These are phyloP conservation scores for Litchi chinensis DNA, from an alignment of 345 rosid genomes.

Conservation along the genomic window DNA sequence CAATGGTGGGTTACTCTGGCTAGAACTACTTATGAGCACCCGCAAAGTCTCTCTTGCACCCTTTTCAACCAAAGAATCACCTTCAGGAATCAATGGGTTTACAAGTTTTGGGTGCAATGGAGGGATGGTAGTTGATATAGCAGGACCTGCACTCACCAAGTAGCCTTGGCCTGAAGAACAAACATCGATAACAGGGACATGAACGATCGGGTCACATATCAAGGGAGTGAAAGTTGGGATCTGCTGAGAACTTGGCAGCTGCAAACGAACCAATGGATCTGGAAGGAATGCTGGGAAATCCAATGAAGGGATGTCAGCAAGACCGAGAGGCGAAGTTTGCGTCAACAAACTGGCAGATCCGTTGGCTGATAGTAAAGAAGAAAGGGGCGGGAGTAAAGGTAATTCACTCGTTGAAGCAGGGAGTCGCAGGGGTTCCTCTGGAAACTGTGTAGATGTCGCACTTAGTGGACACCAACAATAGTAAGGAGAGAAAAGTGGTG, in stretches of 20 bases:
- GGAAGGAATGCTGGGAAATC: constrained; percentile 58
- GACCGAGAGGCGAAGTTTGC: constrained; percentile 52
- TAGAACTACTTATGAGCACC: constrained; percentile 71
- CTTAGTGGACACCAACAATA: constrained; percentile 92
- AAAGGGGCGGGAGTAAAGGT: constrained; percentile 63
- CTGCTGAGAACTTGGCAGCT: constrained; percentile 58
- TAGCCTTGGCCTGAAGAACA: constrained; percentile 96
- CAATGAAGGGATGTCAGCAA: constrained; percentile 55
- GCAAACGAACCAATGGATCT: constrained; percentile 61
- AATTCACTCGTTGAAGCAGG: constrained; percentile 48
- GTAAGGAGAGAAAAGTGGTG: constrained; percentile 73
- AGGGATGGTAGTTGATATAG: constrained; percentile 60
- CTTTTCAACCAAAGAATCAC: constrained; percentile 69
- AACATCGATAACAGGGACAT: constrained; percentile 82
- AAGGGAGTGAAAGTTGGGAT: constrained; percentile 79
- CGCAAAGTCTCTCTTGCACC: constrained; percentile 95
- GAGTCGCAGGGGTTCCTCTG: constrained; percentile 38
- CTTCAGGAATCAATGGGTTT: constrained; percentile 57
- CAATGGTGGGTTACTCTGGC: constrained; percentile 50
- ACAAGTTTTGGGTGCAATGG: constrained; percentile 60
- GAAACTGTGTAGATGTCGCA: constrained; percentile 45
- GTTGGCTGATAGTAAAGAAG: constrained; percentile 60
- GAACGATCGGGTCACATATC: constrained; percentile 94
- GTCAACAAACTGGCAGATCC: constrained; percentile 52
- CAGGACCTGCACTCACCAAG: constrained; percentile 83